Base-by-base conservation (phyloP, 1,139 yeast genomes). In the Zygoascus meyerae region DNA sequence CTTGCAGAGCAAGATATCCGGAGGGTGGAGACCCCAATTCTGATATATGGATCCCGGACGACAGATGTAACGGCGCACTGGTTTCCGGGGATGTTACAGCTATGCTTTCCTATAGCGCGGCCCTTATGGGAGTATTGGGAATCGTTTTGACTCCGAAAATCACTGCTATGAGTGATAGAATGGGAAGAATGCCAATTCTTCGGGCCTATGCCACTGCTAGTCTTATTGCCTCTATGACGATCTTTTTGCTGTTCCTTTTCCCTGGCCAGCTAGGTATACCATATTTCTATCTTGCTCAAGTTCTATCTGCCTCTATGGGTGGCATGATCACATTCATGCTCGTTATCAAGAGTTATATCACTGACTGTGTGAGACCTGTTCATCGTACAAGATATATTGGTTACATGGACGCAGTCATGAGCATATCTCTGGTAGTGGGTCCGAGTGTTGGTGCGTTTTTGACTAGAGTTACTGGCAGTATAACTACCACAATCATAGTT, bases 361-460 rank as follows among this genome's bases (percentile, higher is more conserved):
- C 83, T 5, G 94, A 84, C 62, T 75, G 81, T 42, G 78, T 77
- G 14, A 45, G 45, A 21, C 79, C 76, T n/a, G 73, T 81, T 1
- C 69, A 47, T 36, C 66, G 90, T 48, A 74, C 79, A 14, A 73
- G 75, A 45, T 68, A 74, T 2, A 67, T 84, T 52, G 86, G 89
- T 0, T 63, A 75, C 38, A 65, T 75, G 29, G 69, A 73, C 45
- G 87, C 87, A 0, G 65, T 77, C 16, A 59, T 81, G 50, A 80
- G 74, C 54, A 65, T 73, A 3, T 90, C 89, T 0, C 59, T 79
- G 51, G 80, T 83, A 1, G 18, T 75, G 9, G 92, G 92, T 1
- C 92, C 94, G 0, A 49, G 79, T 34, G 48, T 74, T 1, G 84
- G 86, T 0, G 78, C 81, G 44, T 49, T 69, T 9, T 30, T 70